These are phyloP conservation scores for Decorospora gaudefroyi DNA, from an alignment of 2,329 filamentous ascomycete genomes.

Conservation along the genomic window DNA sequence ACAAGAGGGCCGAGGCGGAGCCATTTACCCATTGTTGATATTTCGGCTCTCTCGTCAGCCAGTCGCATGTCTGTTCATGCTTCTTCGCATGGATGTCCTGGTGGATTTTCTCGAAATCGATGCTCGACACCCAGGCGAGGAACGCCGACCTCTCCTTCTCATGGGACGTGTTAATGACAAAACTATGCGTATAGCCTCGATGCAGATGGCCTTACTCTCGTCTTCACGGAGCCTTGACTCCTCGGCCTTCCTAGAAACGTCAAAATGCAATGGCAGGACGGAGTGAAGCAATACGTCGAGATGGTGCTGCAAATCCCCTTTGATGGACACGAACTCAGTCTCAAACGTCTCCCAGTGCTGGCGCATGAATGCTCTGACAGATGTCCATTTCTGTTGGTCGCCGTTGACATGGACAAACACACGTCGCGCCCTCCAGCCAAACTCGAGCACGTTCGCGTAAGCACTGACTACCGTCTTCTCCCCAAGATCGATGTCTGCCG, in stretches of 20 bases:
- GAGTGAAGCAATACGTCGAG: slow-evolving; percentile 21
- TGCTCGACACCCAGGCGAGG: slow-evolving; percentile 24
- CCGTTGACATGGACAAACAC: slow-evolving; percentile 22
- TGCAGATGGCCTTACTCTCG: slow-evolving; percentile 1
- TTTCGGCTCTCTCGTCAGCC: slow-evolving; percentile 17
- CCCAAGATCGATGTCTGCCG: slow-evolving; percentile 17
- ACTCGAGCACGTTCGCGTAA: slow-evolving; percentile 24
- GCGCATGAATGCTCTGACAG: slow-evolving; percentile 21
- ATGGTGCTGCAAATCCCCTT: slow-evolving; percentile 20
- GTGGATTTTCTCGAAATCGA: slow-evolving; percentile 28
- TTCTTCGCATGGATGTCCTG: slow-evolving; percentile 23
- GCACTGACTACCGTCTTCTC: slow-evolving; percentile 16
- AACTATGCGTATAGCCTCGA: not conserved
- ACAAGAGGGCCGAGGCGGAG: slow-evolving; percentile 19
- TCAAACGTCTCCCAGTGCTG: slow-evolving; percentile 33
- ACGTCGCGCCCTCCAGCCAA: slow-evolving; percentile 22
- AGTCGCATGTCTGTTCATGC: slow-evolving; percentile 23
- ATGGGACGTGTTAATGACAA: slow-evolving; percentile 1
- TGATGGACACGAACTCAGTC: slow-evolving; percentile 19
- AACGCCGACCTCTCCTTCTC: slow-evolving; percentile 24
- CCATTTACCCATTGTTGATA: slow-evolving; percentile 23
- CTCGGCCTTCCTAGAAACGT: slow-evolving; percentile 9
- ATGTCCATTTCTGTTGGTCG: slow-evolving; percentile 17
- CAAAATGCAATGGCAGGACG: slow-evolving; percentile 18
- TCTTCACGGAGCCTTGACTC: slow-evolving; percentile 1